Evolutionary conservation across 345 rosid species (phyloP).

Genomic region (Eucalyptus globulus): DNA sequence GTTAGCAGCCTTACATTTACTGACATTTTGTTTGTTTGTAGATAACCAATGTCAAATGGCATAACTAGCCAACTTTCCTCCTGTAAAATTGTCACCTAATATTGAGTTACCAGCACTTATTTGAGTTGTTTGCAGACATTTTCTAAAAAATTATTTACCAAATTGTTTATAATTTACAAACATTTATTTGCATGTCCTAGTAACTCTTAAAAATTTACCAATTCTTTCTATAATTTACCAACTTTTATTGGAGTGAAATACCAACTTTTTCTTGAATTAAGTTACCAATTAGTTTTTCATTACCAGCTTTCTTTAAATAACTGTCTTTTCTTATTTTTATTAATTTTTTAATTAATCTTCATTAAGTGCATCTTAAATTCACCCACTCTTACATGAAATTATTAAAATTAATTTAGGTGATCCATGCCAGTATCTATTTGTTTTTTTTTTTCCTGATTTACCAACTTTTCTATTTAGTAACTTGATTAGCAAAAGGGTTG

Average conservation of each 20-base stretch:
- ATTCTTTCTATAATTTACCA: neutral
- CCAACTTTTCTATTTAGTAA: neutral
- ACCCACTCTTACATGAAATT: neutral
- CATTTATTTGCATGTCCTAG: neutral
- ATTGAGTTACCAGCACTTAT: neutral
- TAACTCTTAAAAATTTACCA: neutral
- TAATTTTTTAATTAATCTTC: no score
- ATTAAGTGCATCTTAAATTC: neutral
- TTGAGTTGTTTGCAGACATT: no score
- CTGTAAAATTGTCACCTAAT: neutral
- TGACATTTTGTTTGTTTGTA: neutral
- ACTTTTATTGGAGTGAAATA: neutral
- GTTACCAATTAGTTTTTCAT: neutral
- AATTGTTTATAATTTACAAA: neutral
- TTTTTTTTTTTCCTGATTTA: neutral
- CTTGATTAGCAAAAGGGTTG: neutral
- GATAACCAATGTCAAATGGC: neutral
- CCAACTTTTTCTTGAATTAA: neutral
- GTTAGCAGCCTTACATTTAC: neutral
- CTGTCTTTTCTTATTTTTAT: neutral
- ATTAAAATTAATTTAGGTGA: neutral
- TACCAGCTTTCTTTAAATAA: no score
- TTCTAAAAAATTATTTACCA: no score
- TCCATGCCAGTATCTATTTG: neutral
- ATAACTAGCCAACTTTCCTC: neutral